Conservation (phyloP, 441 rosid species). For the Dalechampia spathulata region DNA sequence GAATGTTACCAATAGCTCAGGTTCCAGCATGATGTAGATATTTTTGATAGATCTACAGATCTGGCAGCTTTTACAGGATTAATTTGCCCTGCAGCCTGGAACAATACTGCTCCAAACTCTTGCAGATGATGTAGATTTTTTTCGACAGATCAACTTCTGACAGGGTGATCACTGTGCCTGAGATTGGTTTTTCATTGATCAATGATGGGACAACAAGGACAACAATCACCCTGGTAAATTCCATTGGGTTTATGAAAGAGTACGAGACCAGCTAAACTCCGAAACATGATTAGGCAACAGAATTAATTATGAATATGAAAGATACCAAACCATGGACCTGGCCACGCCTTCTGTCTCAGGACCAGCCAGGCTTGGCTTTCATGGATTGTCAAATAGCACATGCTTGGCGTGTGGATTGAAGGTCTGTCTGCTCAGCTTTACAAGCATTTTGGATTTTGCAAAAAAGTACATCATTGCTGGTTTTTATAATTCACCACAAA, state of each 20-base stretch:
- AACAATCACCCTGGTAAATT: slow-evolving; percentile 71
- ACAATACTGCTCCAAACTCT: slow-evolving; percentile 86
- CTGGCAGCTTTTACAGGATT: slow-evolving; percentile 88
- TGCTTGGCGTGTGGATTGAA: too few species aligned
- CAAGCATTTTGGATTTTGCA: too few species aligned
- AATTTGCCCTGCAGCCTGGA: slow-evolving; percentile 96
- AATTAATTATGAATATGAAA: too few species aligned
- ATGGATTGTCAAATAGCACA: too few species aligned
- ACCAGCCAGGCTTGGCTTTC: too few species aligned
- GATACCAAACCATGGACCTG: too few species aligned
- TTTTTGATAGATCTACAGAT: slow-evolving; percentile 45
- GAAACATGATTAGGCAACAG: too few species aligned
- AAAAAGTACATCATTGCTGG: too few species aligned
- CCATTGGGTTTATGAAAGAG: background rate
- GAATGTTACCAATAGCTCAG: slow-evolving; percentile 87
- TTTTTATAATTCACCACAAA: too few species aligned
- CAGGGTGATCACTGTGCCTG: slow-evolving; percentile 79
- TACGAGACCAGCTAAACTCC: background rate
- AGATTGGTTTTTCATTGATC: slow-evolving; percentile 67
- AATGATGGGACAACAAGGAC: slow-evolving; percentile 73
- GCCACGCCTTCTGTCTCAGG: too few species aligned
- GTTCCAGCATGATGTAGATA: slow-evolving; percentile 50
- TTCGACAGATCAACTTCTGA: slow-evolving; percentile 57
- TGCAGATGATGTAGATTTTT: slow-evolving; percentile 38
- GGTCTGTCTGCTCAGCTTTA: too few species aligned